Evolutionary conservation across 2,329 filamentous ascomycete genomes (phyloP).

Genomic region (Aspergillus flavus): DNA sequence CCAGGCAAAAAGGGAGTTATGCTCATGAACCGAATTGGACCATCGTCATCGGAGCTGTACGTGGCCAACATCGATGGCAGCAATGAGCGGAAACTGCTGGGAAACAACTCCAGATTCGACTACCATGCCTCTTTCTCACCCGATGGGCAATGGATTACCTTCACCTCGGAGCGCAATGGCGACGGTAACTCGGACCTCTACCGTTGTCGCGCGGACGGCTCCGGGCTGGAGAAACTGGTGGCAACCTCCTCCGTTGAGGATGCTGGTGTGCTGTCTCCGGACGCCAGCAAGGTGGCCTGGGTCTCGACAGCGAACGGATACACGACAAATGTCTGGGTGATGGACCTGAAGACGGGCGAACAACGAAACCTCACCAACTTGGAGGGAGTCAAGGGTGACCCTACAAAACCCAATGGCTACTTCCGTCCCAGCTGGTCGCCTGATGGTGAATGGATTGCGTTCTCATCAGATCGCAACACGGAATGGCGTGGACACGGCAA

Average conservation of each 20-base stretch:
- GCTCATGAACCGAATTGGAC: constrained; percentile 42
- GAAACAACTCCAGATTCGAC: constrained; percentile 35
- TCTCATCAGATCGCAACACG: constrained; percentile 47
- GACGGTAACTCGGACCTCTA: constrained; percentile 49
- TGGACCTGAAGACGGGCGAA: constrained; percentile 38
- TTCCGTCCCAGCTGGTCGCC: constrained; percentile 47
- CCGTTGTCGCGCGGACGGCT: constrained; percentile 39
- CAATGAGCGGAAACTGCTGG: constrained; percentile 39
- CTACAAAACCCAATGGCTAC: constrained; percentile 37
- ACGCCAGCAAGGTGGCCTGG: constrained; percentile 43
- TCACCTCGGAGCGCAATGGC: constrained; percentile 44
- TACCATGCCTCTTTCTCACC: constrained; percentile 45
- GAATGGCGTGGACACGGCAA: constrained; percentile 46
- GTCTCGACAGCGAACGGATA: constrained; percentile 42
- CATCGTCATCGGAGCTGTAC: constrained; percentile 28
- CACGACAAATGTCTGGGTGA: constrained; percentile 46
- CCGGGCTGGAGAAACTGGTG: constrained; percentile 37
- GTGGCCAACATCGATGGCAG: constrained; percentile 45
- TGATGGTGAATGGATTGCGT: constrained; percentile 45
- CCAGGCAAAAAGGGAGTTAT: constrained; percentile 27
- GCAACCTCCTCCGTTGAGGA: constrained; percentile 43
- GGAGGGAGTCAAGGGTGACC: constrained; percentile 16
- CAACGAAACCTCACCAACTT: constrained; percentile 43
- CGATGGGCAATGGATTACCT: constrained; percentile 44
- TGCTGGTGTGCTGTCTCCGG: constrained; percentile 39